Percentiles rank a stretch among this genome's conserved stretches.
phyloP scores from a whole-genome alignment of 73 alveolate species.

The Uronychia binucleata region DNA sequence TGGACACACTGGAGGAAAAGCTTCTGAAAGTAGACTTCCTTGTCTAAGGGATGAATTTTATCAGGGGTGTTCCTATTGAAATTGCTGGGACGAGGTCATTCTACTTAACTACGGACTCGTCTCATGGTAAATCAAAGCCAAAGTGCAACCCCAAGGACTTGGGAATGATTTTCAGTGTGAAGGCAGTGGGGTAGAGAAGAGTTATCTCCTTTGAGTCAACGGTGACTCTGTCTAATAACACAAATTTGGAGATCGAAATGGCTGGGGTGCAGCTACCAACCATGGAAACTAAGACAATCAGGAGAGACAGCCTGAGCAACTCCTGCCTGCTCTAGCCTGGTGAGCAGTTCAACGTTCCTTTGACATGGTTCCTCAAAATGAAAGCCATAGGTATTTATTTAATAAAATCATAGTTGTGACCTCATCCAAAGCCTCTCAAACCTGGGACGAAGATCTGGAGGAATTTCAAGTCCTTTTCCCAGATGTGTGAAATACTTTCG shows the following conservation, averaged over 20 bases:
- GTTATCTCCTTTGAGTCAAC: conserved; percentile 34
- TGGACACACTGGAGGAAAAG: conserved; percentile 31
- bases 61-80: conserved; percentile 58
- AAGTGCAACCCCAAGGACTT: background rate
- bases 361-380: conserved; percentile 59
- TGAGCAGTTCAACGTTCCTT: conserved; percentile 43
- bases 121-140: background rate
- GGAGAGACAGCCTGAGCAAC: conserved; percentile 7
- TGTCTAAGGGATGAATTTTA: conserved; percentile 23
- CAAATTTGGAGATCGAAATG: conserved; percentile 9
- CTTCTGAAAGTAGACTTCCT: conserved; percentile 42
- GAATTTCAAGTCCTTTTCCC: background rate
- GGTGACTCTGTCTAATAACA: conserved; percentile 14
- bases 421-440: too few relatives aligned
- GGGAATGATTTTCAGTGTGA: conserved; percentile 2
- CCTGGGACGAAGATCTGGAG: background rate
- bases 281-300: background rate
- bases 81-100: conserved; percentile 48
- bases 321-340: background rate
- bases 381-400: too few relatives aligned
- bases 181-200: conserved; percentile 5
- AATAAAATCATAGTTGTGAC: too few relatives aligned
- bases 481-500: background rate
- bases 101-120: conserved; percentile 13
- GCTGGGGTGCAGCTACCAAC: conserved; percentile 5